Base-by-base conservation (phyloP, 1,139 yeast species). In the Zhuliangozyma blackwelliae region DNA sequence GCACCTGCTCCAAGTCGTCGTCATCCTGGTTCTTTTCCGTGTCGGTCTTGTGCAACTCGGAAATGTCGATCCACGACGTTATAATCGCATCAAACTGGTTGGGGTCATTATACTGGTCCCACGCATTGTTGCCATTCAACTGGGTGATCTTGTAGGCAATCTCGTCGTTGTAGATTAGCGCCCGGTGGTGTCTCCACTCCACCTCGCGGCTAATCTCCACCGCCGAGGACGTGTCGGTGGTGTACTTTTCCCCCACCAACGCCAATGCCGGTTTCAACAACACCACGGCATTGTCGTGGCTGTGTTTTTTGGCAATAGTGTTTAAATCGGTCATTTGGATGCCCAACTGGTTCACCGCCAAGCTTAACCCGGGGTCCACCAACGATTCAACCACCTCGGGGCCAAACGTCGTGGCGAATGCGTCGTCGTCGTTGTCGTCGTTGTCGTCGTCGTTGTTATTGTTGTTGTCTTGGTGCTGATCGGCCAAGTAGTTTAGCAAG, bases 121-220 rank as follows among this genome's bases (percentile, higher is more conserved):
- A 54, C 23, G 52, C 52, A 40, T 66, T 48, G 36, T 61, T 63
- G 31, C 61, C 48, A 40, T 72, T 58, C 46, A 65, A 62, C 26
- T 72, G 56, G 63, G 72, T 63, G 33, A 83, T 68, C 23, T 72
- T 69, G 49, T 75, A 74, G 0, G 94, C 85, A 32, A 88, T 68
- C 44, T 87, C 92, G 35, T 86, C 84, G 47, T 86, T 86, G 46
- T 70, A 66, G 26, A 90, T 68, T 7, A 53, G 53, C 1, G 96
- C 96, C n/a, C 67, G 63, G 58, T 85, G 88, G 31, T 72, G 65
- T 54, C 94, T 73, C 96, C 96, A 90, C 27, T 63, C 52, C 32
- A 89, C 66, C 10, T 61, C 49, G 26, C 55, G 55, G 33, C 62
- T 55, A 36, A 68, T 52, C 26, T 59, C 50, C 10, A 54, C 57